These are phyloP conservation scores for Metschnikowia peoriensis DNA, from an alignment of 805 yeast genomes.

Conservation along the genomic window DNA sequence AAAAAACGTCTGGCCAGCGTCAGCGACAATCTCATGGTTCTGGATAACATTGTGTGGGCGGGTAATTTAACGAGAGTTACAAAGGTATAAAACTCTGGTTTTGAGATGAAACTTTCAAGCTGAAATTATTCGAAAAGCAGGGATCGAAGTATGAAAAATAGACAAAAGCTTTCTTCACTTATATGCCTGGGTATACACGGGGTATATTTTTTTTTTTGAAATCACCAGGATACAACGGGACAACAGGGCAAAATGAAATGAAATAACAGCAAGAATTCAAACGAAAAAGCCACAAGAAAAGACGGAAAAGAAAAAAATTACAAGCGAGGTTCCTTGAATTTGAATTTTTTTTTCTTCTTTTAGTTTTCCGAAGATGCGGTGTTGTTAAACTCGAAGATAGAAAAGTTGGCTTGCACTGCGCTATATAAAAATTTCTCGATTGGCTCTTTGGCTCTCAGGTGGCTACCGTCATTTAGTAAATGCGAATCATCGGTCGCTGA, in stretches of 20 bases:
- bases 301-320: background rate
- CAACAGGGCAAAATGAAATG: background rate
- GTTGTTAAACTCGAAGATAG: background rate
- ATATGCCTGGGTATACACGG: background rate
- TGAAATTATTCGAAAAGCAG: background rate
- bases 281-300: background rate
- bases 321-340: background rate
- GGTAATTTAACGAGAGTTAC: background rate
- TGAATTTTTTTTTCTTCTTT: too few relatives aligned
- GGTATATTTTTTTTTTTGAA: background rate
- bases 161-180: background rate
- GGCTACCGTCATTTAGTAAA: conserved; percentile 14
- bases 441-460: conserved; percentile 1
- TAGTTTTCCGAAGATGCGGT: background rate
- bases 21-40: conserved; percentile 14
- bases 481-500: conserved; percentile 20
- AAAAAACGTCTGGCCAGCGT: conserved; percentile 19
- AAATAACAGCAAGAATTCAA: too few relatives aligned
- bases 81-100: too few relatives aligned
- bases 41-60: conserved; percentile 14
- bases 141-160: background rate
- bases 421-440: conserved; percentile 9
- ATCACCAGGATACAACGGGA: background rate
- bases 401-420: background rate
- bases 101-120: background rate